These are phyloP conservation scores for Acanthamoeba quina DNA, from an alignment of 208 protist species.

Conservation along the genomic window DNA sequence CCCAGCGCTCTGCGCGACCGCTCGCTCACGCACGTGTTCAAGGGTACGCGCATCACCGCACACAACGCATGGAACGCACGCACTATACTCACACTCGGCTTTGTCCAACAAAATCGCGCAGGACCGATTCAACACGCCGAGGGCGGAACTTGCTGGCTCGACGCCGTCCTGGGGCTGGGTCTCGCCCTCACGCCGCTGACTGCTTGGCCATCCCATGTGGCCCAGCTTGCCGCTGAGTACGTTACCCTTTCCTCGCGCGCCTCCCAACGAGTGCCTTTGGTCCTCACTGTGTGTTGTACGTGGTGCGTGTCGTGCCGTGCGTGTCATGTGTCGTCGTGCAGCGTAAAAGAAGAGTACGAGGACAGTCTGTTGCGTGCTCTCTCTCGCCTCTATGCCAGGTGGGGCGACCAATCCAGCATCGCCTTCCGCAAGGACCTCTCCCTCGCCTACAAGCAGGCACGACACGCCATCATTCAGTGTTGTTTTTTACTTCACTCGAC, in stretches of 20 bases:
- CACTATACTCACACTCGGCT: background rate
- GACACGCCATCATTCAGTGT: too few species aligned
- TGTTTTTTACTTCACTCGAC: too few species aligned
- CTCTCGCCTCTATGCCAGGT: background rate
- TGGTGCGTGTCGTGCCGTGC: too few species aligned
- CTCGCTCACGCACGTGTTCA: background rate
- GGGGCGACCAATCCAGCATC: background rate
- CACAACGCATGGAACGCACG: background rate
- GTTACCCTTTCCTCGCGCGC: background rate
- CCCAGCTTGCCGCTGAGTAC: background rate
- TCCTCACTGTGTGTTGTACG: too few species aligned
- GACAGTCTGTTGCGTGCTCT: background rate
- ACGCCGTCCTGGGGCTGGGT: conserved; percentile 26
- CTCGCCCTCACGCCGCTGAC: background rate
- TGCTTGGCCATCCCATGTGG: background rate
- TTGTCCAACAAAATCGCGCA: background rate
- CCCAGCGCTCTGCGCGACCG: background rate
- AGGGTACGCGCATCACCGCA: background rate
- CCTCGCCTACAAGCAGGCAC: conserved; percentile 10
- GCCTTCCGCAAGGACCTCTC: conserved; percentile 33
- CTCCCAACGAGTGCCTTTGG: too few species aligned
- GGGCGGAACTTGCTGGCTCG: conserved; percentile 11
- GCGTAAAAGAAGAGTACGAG: background rate
- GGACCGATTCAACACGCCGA: background rate
- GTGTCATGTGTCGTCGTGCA: too few species aligned